Percentiles rank a stretch among this genome's conserved stretches.
These are phyloP conservation scores for Trichoderma reesei DNA, from an alignment of 495 filamentous ascomycete genomes.

Conservation along the genomic window DNA sequence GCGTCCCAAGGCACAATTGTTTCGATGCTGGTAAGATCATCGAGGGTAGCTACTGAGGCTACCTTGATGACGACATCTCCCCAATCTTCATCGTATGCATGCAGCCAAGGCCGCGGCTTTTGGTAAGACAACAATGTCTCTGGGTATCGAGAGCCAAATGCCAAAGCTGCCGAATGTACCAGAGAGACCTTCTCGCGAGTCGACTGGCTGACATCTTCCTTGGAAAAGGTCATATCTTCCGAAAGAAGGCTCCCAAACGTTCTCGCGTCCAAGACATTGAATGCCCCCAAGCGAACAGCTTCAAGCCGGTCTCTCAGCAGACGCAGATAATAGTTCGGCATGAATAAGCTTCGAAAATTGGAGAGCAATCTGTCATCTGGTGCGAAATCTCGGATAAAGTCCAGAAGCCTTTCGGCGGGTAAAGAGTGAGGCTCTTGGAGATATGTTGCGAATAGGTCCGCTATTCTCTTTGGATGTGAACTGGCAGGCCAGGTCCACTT, in stretches of 20 bases:
- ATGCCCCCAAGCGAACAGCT: not conserved
- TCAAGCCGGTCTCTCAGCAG: not conserved
- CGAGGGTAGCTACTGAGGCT: not conserved
- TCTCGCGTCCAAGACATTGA: not conserved
- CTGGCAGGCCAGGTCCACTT: too few relatives aligned
- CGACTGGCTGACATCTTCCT: not conserved
- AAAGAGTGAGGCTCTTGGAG: not conserved
- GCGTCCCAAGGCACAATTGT: not conserved
- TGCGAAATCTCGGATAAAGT: not conserved
- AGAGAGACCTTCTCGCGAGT: not conserved
- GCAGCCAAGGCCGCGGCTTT: not conserved
- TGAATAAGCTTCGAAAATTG: not conserved
- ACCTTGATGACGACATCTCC: not conserved
- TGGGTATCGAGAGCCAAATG: not conserved
- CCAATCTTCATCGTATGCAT: not conserved
- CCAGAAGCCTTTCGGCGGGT: not conserved
- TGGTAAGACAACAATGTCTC: not conserved
- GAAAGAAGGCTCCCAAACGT: not conserved
- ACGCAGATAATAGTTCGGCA: not conserved
- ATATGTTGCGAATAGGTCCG: not conserved
- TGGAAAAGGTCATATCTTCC: not conserved
- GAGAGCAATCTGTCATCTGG: not conserved
- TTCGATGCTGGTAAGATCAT: not conserved
- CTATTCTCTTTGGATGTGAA: not conserved
- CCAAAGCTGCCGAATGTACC: not conserved